phyloP scores from a whole-genome alignment of 2,329 filamentous ascomycete species.

The Apiospora malaysiana region DNA sequence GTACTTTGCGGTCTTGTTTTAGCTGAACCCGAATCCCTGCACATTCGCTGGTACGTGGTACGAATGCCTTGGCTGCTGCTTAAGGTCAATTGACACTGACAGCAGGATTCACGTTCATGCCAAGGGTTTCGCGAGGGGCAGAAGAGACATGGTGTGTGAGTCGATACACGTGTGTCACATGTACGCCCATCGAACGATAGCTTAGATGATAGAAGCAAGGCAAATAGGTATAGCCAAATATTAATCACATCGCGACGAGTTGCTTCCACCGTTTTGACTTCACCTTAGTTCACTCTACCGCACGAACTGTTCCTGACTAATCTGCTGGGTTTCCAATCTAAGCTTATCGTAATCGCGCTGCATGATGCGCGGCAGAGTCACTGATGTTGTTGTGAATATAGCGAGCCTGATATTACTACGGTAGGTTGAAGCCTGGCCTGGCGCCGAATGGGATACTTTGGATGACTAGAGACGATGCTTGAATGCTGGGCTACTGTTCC shows the following conservation, averaged over 20 bases:
- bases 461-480: neutral
- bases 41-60: neutral
- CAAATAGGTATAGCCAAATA: neutral
- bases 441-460: neutral
- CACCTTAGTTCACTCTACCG: neutral
- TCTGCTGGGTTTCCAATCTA: neutral
- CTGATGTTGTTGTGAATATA: neutral
- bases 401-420: neutral
- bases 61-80: conserved; percentile 2
- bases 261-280: neutral
- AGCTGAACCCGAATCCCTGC: neutral
- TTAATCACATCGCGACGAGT: neutral
- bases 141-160: neutral
- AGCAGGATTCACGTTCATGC: conserved; percentile 3
- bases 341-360: neutral
- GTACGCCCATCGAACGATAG: conserved; percentile 6
- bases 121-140: neutral
- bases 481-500: neutral
- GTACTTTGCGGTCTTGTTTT: conserved; percentile 15
- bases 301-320: neutral
- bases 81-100: neutral
- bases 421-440: neutral
- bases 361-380: neutral
- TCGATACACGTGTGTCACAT: conserved; percentile 7
- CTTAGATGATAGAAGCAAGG: neutral